phyloP scores from a whole-genome alignment of 495 filamentous ascomycete genomes.

The Pseudomonodictys pantanalensis region DNA sequence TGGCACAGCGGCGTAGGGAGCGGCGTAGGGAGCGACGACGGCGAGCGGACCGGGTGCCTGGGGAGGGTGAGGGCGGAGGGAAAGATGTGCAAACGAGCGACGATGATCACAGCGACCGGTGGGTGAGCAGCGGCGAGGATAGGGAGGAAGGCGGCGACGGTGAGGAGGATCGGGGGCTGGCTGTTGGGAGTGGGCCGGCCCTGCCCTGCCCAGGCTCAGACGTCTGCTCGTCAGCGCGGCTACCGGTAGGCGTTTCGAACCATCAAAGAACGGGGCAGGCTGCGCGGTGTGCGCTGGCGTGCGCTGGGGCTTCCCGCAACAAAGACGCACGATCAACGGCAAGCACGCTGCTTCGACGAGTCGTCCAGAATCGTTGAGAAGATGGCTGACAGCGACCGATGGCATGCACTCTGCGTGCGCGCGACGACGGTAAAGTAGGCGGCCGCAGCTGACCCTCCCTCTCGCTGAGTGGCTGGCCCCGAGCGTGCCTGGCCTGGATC shows the following conservation, averaged over 20 bases:
- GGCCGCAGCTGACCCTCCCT: slow-evolving; percentile 7
- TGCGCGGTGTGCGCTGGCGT: neutral
- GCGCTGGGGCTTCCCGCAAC: neutral
- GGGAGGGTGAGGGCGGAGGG: neutral
- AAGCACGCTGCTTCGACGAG: neutral
- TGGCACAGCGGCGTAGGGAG: slow-evolving; percentile 1
- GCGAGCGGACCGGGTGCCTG: no score
- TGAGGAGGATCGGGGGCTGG: slow-evolving; percentile 8
- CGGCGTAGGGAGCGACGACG: slow-evolving; percentile 5
- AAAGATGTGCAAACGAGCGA: slow-evolving; percentile 36
- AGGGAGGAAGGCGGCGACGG: slow-evolving; percentile 1
- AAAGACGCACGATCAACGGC: neutral
- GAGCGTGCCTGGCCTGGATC: neutral
- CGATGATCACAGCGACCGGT: slow-evolving; percentile 21
- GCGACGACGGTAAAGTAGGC: neutral
- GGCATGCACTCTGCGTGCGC: neutral
- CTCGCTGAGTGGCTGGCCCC: neutral
- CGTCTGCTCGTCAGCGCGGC: slow-evolving; percentile 9
- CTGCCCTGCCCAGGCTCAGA: no score
- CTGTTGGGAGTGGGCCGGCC: no score
- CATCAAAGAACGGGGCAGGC: slow-evolving; percentile 12
- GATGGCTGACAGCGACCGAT: neutral
- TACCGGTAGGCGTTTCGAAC: slow-evolving; percentile 18
- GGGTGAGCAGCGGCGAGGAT: slow-evolving; percentile 1
- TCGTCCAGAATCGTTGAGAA: neutral